Percentiles rank a stretch among this genome's conserved stretches.
Evolutionary conservation across 2,329 filamentous ascomycete species (phyloP).

Genomic region (Lachnellula subtilissima): DNA sequence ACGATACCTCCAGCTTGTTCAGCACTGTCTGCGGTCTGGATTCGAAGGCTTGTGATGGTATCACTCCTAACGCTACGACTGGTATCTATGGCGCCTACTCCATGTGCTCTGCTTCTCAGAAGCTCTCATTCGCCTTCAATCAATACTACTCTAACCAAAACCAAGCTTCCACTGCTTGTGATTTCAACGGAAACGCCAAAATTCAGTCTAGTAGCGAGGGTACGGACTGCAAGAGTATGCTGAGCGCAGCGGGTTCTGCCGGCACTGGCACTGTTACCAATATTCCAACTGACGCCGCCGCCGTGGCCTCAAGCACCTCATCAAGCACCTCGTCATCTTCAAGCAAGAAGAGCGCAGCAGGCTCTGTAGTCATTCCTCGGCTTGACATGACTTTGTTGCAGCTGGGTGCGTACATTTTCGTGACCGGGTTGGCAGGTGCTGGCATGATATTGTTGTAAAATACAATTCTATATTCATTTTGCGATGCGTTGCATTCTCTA

Average conservation of each 20-base stretch:
- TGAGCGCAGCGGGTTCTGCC: constrained; percentile 59
- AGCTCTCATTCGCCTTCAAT: constrained; percentile 71
- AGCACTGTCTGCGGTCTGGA: constrained; percentile 62
- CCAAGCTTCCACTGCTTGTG: constrained; percentile 55
- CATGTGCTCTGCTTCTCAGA: constrained; percentile 67
- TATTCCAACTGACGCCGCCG: constrained; percentile 38
- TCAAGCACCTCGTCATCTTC: constrained; percentile 21
- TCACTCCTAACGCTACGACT: constrained; percentile 59
- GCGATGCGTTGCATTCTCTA: constrained; percentile 5
- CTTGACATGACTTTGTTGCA: constrained; percentile 42
- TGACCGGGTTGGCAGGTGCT: constrained; percentile 46
- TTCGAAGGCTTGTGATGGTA: constrained; percentile 58
- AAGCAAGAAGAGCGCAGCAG: constrained; percentile 32
- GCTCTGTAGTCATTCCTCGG: constrained; percentile 38
- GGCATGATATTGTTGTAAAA: constrained; percentile 51
- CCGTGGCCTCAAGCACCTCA: constrained; percentile 24
- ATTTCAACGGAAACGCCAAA: constrained; percentile 64
- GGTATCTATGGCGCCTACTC: constrained; percentile 73
- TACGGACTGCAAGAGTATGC: constrained; percentile 51
- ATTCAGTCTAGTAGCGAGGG: constrained; percentile 44
- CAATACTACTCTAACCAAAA: constrained; percentile 62
- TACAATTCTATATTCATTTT: constrained; percentile 6
- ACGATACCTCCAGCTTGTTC: constrained; percentile 66
- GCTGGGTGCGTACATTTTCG: constrained; percentile 45
- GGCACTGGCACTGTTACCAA: constrained; percentile 53